These are phyloP conservation scores for Biscogniauxia mediterranea DNA, from an alignment of 2,329 filamentous ascomycete species.

Conservation along the genomic window DNA sequence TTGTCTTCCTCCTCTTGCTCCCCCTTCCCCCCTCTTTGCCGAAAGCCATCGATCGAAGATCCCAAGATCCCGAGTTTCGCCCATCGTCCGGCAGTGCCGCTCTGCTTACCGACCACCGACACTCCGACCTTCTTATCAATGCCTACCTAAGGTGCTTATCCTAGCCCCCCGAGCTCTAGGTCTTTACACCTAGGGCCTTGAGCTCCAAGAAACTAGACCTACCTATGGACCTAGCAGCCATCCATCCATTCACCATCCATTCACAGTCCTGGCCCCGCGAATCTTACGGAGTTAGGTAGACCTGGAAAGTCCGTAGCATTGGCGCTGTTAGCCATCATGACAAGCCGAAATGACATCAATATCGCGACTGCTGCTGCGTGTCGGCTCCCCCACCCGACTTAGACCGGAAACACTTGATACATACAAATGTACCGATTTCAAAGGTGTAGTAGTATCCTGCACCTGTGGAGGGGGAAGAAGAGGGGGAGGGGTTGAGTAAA, in stretches of 20 bases:
- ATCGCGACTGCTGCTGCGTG: slow-evolving; percentile 9
- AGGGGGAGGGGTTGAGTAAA: slow-evolving; percentile 9
- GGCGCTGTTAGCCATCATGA: not conserved
- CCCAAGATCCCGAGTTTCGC: slow-evolving; percentile 32
- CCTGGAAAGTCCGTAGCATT: not conserved
- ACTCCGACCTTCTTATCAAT: slow-evolving; percentile 1
- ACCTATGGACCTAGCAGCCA: too few species aligned
- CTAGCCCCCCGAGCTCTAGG: not conserved
- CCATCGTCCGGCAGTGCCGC: slow-evolving; percentile 18
- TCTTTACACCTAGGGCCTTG: not conserved
- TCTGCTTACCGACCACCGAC: slow-evolving; percentile 17
- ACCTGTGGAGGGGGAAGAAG: not conserved
- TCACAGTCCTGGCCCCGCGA: not conserved
- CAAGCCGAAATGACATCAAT: slow-evolving; percentile 10
- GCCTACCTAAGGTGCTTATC: not conserved
- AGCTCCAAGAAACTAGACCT: not conserved
- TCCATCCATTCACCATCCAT: too few species aligned
- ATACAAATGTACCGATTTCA: slow-evolving; percentile 2
- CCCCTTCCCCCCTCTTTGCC: not conserved
- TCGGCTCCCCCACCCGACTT: slow-evolving; percentile 15
- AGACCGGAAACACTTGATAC: slow-evolving; percentile 2
- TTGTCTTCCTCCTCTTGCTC: too few species aligned
- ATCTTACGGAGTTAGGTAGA: not conserved
- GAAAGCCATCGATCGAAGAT: slow-evolving; percentile 19
- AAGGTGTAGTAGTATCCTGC: slow-evolving; percentile 4